These are phyloP conservation scores for Acacia concinna DNA, from an alignment of 331 rosid genomes.

Conservation along the genomic window DNA sequence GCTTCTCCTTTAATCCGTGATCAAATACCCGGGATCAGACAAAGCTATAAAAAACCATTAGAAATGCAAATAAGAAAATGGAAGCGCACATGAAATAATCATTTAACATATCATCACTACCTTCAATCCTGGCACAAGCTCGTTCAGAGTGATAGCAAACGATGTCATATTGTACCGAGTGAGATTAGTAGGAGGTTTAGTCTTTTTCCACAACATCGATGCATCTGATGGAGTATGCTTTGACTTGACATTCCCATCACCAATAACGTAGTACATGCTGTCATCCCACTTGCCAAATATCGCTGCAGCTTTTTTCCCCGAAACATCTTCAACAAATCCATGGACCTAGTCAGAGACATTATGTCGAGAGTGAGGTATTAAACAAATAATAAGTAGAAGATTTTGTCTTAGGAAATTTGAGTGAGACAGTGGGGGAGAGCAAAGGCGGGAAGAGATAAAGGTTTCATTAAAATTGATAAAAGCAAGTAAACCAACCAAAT, in stretches of 20 bases:
- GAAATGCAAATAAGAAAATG: slow-evolving; percentile 50
- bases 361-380: neutral
- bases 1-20: slow-evolving; percentile 98
- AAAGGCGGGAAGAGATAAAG: neutral
- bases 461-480: neutral
- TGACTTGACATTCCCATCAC: slow-evolving; percentile 57
- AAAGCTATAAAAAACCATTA: slow-evolving; percentile 66
- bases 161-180: slow-evolving; percentile 97
- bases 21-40: slow-evolving; percentile 87
- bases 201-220: slow-evolving; percentile 79
- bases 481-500: neutral
- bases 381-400: neutral
- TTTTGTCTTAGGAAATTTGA: neutral
- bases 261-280: slow-evolving; percentile 58
- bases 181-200: slow-evolving; percentile 58
- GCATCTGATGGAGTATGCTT: slow-evolving; percentile 55
- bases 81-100: slow-evolving; percentile 36
- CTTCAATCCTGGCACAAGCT: slow-evolving; percentile 79
- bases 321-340: slow-evolving; percentile 82
- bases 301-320: slow-evolving; percentile 64
- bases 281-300: slow-evolving; percentile 97
- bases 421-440: too few relatives aligned
- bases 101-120: slow-evolving; percentile 59
- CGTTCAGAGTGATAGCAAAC: slow-evolving; percentile 88
- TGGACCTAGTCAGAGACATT: slow-evolving; percentile 55